These are phyloP conservation scores for Leucoagaricus sp. DNA, from an alignment of 1,284 basidiomycete species.

Conservation along the genomic window DNA sequence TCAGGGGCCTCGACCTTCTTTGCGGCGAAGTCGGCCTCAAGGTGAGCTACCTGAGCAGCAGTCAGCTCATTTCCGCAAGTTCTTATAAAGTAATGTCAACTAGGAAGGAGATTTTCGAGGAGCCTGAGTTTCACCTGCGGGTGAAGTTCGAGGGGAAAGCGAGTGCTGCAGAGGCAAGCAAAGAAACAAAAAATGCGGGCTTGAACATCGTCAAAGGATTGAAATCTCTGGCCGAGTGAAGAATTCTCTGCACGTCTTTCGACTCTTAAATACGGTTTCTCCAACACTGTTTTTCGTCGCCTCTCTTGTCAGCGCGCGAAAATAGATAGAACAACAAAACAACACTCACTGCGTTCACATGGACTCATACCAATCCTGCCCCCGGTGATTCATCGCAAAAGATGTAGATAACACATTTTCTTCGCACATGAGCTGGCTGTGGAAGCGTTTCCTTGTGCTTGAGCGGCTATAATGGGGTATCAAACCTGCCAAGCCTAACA, in stretches of 20 bases:
- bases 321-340: conserved; percentile 3
- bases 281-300: background rate
- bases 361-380: background rate
- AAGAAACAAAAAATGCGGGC: conserved; percentile 23
- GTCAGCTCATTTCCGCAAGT: conserved; percentile 36
- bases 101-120: background rate
- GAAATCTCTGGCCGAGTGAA: background rate
- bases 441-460: background rate
- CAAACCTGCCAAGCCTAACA: background rate
- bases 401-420: background rate
- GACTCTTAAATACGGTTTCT: background rate
- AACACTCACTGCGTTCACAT: background rate
- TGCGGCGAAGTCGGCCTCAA: conserved; percentile 45
- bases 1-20: conserved; percentile 34
- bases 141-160: conserved; percentile 25
- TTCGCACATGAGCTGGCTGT: background rate
- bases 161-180: conserved; percentile 26
- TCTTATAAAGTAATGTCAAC: conserved; percentile 14
- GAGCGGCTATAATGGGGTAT: background rate
- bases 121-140: background rate
- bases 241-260: background rate
- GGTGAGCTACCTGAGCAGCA: conserved; percentile 34
- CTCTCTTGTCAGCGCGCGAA: background rate
- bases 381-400: background rate
- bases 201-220: conserved; percentile 24